Conservation (phyloP, 2,329 filamentous ascomycete species). For the Lachnellula suecica region DNA sequence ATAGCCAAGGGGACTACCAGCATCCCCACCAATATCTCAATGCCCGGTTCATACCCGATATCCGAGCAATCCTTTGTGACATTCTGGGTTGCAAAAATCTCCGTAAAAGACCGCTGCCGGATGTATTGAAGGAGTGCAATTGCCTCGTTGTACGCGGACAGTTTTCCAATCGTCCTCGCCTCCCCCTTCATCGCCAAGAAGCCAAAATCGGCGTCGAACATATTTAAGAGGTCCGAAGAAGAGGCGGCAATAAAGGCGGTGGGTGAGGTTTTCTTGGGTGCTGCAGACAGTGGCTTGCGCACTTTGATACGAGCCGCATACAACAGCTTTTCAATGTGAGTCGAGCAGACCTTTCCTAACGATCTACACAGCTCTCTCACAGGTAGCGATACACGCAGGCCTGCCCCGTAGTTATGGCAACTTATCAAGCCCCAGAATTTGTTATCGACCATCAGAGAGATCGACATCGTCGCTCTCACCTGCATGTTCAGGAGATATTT, state of each 20-base stretch:
- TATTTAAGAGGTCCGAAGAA: conserved; percentile 18
- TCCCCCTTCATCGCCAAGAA: conserved; percentile 23
- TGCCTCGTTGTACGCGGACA: conserved; percentile 22
- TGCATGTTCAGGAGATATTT: conserved; percentile 87
- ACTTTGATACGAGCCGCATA: conserved; percentile 16
- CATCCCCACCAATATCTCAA: conserved; percentile 15
- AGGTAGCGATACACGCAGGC: conserved; percentile 87
- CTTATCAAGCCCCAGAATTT: conserved; percentile 85
- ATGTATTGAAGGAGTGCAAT: conserved; percentile 22
- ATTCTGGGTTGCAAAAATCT: conserved; percentile 15
- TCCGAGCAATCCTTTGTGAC: conserved; percentile 20
- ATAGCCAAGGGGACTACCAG: conserved; percentile 21
- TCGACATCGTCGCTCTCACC: conserved; percentile 86
- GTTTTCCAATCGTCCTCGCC: conserved; percentile 21
- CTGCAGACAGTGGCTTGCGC: conserved; percentile 13
- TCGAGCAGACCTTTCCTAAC: conserved; percentile 45
- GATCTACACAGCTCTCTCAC: conserved; percentile 87
- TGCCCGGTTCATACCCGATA: conserved; percentile 8
- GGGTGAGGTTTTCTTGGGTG: conserved; percentile 14
- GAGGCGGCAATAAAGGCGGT: conserved; percentile 21
- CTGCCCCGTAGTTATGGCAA: conserved; percentile 75
- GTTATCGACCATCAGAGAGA: conserved; percentile 80
- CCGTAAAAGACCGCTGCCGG: conserved; percentile 11
- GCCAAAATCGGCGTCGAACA: conserved; percentile 24
- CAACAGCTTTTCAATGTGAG: conserved; percentile 22